Evolutionary conservation across 257 asterid species (phyloP), one percentile per base, ranked within the genome.

Genomic region (Nicotiana sylvestris): DNA sequence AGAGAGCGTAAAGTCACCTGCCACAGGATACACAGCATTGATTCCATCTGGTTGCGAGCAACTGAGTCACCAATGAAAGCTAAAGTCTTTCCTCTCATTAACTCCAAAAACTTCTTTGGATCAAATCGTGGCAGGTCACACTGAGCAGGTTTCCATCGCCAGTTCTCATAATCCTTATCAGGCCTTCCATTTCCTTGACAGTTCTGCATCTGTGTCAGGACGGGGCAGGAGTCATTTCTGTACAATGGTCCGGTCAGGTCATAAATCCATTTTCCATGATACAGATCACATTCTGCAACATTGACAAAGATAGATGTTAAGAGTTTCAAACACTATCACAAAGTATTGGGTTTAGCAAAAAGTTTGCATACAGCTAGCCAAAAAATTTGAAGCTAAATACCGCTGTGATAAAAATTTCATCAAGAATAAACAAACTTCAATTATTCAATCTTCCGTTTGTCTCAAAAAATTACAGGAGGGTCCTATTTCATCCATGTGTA

Each of bases 131-230:
- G 98, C 78, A 96, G 86, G 67, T 89, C 95, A 85, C 99, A 96
- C 62, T 90, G 88, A 79, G 84, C 80, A 58, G 99, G 99, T 89
- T 92, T 90, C 99, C 99, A 96, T 76, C 95, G 88, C 98, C 97
- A 96, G 66, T 93, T 90, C 88, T 96, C 98, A 57, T 93, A 96
- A 79, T 90, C 98, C 81, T 87, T 91, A 85, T 96, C 99, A 15
- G 98, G 97, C 84, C 99, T 92, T 77, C 99, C 99, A 83, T 96
- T 96, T 82, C 98, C 98, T 83, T 89, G 98, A 85, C 99, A 96
- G 87, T 96, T 96, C 85, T 96, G 98, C 92, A 89, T 91, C 91
- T 92, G 98, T 51, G 95, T 87, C 83, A 94, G 85, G 76, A 94
- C 89, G 17, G 98, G 98, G 33, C 99, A 96, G n/a, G 99, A 89